These are phyloP conservation scores for Corymbia calophylla DNA, from an alignment of 441 rosid species.

Conservation along the genomic window DNA sequence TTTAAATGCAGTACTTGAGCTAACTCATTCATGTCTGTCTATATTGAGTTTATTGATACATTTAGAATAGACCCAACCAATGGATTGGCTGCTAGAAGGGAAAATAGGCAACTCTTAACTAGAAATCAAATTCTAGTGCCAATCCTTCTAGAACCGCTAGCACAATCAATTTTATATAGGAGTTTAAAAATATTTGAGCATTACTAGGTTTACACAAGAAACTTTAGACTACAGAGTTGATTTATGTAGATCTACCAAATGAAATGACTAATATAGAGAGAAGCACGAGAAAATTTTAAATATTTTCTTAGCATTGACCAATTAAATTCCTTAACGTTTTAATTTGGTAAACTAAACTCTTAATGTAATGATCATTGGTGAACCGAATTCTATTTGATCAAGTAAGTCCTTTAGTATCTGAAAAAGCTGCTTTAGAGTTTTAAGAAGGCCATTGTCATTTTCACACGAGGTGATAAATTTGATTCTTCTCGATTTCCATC, in stretches of 20 bases:
- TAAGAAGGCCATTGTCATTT: neutral
- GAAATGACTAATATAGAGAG: neutral
- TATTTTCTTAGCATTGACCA: fast-evolving
- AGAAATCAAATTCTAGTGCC: neutral
- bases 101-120: neutral
- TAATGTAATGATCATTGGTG: fast-evolving
- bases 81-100: neutral
- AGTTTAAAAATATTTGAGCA: neutral
- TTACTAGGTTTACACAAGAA: neutral
- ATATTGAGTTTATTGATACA: neutral
- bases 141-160: neutral
- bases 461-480: neutral
- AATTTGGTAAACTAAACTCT: neutral
- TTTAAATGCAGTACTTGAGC: fast-evolving
- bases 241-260: neutral
- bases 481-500: neutral
- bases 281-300: neutral
- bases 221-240: neutral
- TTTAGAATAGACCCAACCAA: neutral
- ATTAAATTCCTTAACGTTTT: neutral
- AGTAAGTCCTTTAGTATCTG: fast-evolving
- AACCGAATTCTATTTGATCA: fast-evolving
- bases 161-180: neutral
- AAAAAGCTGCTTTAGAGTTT: neutral
- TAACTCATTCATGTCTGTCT: neutral